These are phyloP conservation scores for Purpureocillium lavendulum DNA, from an alignment of 2,329 filamentous ascomycete genomes.

Conservation along the genomic window DNA sequence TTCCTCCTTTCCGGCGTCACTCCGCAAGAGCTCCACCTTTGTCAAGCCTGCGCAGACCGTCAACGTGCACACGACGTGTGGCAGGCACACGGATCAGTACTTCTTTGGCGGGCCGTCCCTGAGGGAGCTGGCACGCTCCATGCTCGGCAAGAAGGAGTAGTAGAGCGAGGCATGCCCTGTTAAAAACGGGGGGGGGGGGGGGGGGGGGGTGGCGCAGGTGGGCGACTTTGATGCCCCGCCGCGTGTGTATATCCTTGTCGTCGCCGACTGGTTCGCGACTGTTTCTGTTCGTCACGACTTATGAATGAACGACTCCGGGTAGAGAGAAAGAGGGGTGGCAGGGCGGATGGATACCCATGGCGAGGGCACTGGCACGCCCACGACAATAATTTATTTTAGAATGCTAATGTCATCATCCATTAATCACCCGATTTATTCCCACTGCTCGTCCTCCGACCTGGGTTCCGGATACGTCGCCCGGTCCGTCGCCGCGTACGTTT, in stretches of 20 bases:
- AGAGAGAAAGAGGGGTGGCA: too few species aligned
- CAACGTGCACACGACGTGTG: constrained; percentile 47
- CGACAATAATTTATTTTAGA: too few species aligned
- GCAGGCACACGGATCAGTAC: constrained; percentile 45
- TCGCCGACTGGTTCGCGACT: not conserved
- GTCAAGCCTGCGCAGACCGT: constrained; percentile 30
- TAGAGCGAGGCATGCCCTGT: too few species aligned
- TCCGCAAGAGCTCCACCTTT: constrained; percentile 21
- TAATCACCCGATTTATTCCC: too few species aligned
- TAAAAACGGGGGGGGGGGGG: too few species aligned
- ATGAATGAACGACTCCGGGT: too few species aligned
- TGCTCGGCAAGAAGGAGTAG: constrained; percentile 24
- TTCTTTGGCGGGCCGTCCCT: constrained; percentile 41
- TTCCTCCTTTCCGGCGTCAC: constrained; percentile 14
- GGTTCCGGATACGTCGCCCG: constrained; percentile 17
- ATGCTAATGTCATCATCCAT: too few species aligned
- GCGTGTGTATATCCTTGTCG: not conserved
- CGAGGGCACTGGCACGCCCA: too few species aligned
- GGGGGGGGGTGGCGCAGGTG: not conserved
- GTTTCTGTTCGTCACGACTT: too few species aligned
- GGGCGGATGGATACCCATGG: not conserved
- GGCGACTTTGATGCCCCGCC: too few species aligned
- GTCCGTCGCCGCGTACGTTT: constrained; percentile 24
- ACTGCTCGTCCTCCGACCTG: constrained; percentile 9
- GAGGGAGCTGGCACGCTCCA: constrained; percentile 31